Evolutionary conservation across 257 asterid genomes (phyloP), one percentile per base, ranked within the genome.

Genomic region (Solanum corneliomulleri): DNA sequence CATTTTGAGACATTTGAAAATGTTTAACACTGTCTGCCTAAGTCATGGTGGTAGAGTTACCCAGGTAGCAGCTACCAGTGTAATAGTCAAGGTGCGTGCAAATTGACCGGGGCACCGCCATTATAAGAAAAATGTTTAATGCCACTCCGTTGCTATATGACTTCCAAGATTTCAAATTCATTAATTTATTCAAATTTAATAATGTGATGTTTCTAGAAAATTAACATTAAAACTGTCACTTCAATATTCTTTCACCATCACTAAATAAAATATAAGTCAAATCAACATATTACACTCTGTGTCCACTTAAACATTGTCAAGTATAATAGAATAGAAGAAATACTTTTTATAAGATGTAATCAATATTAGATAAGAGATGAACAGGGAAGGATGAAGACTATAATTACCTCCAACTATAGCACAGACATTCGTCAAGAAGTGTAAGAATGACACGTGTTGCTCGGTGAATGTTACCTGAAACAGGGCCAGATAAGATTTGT

Each of bases 401-500:
- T 37, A 58, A 56, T 76, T 90, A 95, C 98, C 99, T 93, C 99
- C 99, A 89, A 97, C 89, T 78, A 97, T 94, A 84, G 99, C 99
- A 87, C 99, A 97, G 68, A 97, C 96, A 88, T 93, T 95, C 52
- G 99, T 97, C 90, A 97, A 92, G 91, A 95, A 97, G 89, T 97
- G 99, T 89, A 97, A 87, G 94, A 97, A 97, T 75, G 99, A 92
- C 87, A 92, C 90, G 69, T 93, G 98, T 45, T 93, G 89, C 93
- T 94, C 99, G 20, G 87, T 91, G 88, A 95, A 94, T 75, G 98
- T 97, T 88, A 97, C 99, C 99, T 95, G 91, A 82, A 86, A 83
- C 58, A 88, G 82, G 78, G 81, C 10, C 31, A 85, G 72, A 31
- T 13, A 49, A 85, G 72, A 31, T 13, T 37, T 37, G 71, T 11